A percentile compares a stretch with the other conserved stretches of the same genome.
These are phyloP conservation scores for Rhodosporidiobolus sp. DNA, from an alignment of 768 basidiomycete genomes.

Conservation along the genomic window DNA sequence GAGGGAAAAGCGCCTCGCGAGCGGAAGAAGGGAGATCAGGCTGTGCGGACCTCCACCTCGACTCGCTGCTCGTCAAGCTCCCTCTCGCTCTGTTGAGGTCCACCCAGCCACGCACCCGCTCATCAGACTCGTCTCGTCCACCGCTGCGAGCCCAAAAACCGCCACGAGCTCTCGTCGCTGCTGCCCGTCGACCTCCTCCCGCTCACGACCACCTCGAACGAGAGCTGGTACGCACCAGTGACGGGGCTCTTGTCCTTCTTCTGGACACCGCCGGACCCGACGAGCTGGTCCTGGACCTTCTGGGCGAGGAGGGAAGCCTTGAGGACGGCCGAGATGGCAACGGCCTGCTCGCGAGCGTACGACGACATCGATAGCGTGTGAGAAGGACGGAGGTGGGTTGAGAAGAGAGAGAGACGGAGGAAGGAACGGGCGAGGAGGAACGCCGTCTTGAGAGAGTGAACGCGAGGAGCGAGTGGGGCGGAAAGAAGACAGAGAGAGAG, in stretches of 20 bases:
- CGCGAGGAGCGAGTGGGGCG: not conserved
- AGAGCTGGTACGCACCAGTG: conserved; percentile 58
- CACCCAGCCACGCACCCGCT: too few species aligned
- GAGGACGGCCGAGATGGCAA: conserved; percentile 82
- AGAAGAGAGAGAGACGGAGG: not conserved
- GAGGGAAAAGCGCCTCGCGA: too few species aligned
- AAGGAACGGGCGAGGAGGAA: not conserved
- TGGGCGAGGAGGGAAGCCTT: conserved; percentile 79
- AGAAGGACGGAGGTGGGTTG: not conserved
- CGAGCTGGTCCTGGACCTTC: conserved; percentile 78
- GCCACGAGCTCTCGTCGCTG: too few species aligned
- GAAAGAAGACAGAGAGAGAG: not conserved
- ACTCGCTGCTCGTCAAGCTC: too few species aligned
- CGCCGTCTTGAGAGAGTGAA: not conserved
- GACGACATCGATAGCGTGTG: not conserved
- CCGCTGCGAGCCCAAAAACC: not conserved
- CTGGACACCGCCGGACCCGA: conserved; percentile 66
- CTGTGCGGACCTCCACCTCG: too few species aligned
- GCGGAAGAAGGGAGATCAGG: too few species aligned
- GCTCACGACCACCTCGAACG: not conserved
- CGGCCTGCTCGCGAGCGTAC: conserved; percentile 63
- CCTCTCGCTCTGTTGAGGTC: too few species aligned
- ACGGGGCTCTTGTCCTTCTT: conserved; percentile 92
- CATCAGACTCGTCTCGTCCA: too few species aligned
- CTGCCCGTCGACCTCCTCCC: not conserved